Percentiles rank a stretch among this genome's conserved stretches.
Evolutionary conservation across 257 asterid species (phyloP).

Genomic region (Ocimum tenuiflorum): DNA sequence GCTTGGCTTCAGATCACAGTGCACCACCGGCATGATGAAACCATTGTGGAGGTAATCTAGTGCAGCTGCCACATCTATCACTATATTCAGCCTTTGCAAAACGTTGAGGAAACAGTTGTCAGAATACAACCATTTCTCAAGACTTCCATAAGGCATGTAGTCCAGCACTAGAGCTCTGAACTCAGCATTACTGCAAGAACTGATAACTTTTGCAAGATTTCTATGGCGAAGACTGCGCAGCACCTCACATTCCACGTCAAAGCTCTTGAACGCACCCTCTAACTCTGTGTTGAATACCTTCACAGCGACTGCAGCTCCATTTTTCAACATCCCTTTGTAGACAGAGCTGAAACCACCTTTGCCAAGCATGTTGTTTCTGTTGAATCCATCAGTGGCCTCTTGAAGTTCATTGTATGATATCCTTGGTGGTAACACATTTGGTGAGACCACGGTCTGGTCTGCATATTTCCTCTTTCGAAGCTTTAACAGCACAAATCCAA

Average conservation of each 20-base stretch:
- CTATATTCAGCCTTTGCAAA: conserved; percentile 16
- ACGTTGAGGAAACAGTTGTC: conserved; percentile 10
- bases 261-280: conserved; percentile 22
- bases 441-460: not conserved
- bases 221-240: conserved; percentile 16
- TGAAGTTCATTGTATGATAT: conserved; percentile 23
- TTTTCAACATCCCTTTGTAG: conserved; percentile 17
- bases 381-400: conserved; percentile 22
- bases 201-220: conserved; percentile 12
- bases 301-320: conserved; percentile 17
- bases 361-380: conserved; percentile 19
- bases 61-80: conserved; percentile 26
- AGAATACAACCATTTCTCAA: conserved; percentile 20
- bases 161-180: conserved; percentile 20
- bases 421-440: not conserved
- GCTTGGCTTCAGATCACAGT: conserved; percentile 37
- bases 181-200: conserved; percentile 8
- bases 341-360: conserved; percentile 16
- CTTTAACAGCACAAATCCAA: not conserved
- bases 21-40: conserved; percentile 19
- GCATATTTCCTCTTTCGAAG: not conserved
- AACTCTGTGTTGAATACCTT: conserved; percentile 25
- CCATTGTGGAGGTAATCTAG: conserved; percentile 24
- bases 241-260: conserved; percentile 20
- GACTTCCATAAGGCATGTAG: conserved; percentile 24